phyloP scores from a whole-genome alignment of 805 yeast species.

The Pichia cephalocereana region DNA sequence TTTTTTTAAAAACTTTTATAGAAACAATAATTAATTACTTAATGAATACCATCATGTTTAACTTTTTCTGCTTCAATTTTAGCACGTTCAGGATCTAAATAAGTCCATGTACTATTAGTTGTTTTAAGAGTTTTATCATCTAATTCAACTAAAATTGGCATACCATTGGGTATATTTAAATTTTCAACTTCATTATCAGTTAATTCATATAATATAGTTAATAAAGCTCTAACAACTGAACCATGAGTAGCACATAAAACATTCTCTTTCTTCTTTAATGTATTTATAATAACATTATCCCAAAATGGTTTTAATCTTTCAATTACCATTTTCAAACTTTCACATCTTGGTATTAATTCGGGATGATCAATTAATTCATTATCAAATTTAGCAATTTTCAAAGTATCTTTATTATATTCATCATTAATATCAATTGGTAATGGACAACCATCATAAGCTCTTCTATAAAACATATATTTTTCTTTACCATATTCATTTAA shows the following conservation, averaged over 20 bases:
- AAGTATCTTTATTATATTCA: constrained; percentile 29
- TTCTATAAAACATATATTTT: constrained; percentile 68
- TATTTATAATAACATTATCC: constrained; percentile 40
- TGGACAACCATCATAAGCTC: constrained; percentile 71
- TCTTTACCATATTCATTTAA: constrained; percentile 59
- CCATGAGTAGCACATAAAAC: constrained; percentile 76
- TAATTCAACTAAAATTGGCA: constrained; percentile 58
- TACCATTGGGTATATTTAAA: constrained; percentile 76
- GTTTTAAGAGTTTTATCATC: constrained; percentile 30
- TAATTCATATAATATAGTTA: constrained; percentile 57
- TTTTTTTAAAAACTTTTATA: no score
- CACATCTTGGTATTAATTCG: constrained; percentile 56
- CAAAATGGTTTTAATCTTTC: constrained; percentile 56
- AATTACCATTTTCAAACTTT: constrained; percentile 65
- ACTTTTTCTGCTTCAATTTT: constrained; percentile 72
- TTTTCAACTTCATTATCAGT: constrained; percentile 62
- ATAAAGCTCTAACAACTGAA: constrained; percentile 66
- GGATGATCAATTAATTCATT: constrained; percentile 24
- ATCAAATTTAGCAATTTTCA: constrained; percentile 19
- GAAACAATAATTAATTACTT: no score
- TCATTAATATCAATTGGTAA: constrained; percentile 33
- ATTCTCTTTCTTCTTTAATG: constrained; percentile 40
- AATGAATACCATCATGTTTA: constrained; percentile 53
- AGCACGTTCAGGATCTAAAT: constrained; percentile 75
- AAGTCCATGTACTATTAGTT: constrained; percentile 37